Evolutionary conservation across 805 yeast genomes (phyloP), one percentile per base, ranked within the genome.

Genomic region (Ogataea paraovalis): DNA sequence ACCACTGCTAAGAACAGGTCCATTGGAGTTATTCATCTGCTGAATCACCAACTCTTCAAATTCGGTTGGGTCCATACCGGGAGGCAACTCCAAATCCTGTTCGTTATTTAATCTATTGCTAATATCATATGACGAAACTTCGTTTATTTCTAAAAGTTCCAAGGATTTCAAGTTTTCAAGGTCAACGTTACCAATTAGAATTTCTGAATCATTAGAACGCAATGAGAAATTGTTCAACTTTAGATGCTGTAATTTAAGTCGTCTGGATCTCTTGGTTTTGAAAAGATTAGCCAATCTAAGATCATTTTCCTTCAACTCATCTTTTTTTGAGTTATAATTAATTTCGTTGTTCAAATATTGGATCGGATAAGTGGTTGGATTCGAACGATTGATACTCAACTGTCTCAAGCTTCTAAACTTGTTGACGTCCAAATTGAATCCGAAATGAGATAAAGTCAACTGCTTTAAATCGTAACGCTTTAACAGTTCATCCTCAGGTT

Each of bases 121-220:
- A 14, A 8, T 16, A 9, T 10, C 25, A 23, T 12, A 23, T 39
- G 3, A 12, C 18, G 36, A 32, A 6, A 46, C 25, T 32, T 60
- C 65, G n/a, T 51, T 46, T 28, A 54, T 28, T 12, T 54, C 54
- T 19, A 57, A 13, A 1, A 63, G 47, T 4, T 56, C 52, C 14
- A 63, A 49, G 4, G 46, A 37, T 23, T 36, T 41, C 28, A 62
- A 43, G 12, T 33, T 43, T 3, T 47, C 21, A 22, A 62, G 52
- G 34, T 58, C 50, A 9, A 60, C 9, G 18, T 45, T 40, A 3
- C 43, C 20, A 3, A 46, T 38, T n/a, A 61, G 37, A 1, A 50
- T 10, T 2, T 34, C 28, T 9, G 51, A 42, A 40, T 61, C 62
- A 2, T 22, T 42, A 1, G 58, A 42, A 20, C 34, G 20, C 13